A percentile compares a stretch with the other conserved stretches of the same genome.
phyloP scores from a whole-genome alignment of 2,329 filamentous ascomycete genomes.

The Rosellinia necatrix region DNA sequence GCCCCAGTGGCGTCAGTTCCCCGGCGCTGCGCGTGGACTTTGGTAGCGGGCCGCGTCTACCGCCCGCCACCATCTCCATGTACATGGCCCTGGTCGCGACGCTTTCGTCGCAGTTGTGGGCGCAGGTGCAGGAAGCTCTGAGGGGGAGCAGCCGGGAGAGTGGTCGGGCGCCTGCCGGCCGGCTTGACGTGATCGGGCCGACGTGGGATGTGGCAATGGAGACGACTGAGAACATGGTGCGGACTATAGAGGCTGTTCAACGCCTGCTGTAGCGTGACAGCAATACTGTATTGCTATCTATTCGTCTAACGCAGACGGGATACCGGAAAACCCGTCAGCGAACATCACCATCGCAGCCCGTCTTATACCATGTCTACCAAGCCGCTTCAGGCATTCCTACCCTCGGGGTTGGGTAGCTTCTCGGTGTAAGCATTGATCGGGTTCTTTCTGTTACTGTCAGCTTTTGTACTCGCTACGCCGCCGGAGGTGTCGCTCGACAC shows the following conservation, averaged over 20 bases:
- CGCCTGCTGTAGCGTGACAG: not conserved
- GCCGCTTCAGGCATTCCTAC: conserved; percentile 21
- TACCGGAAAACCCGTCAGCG: not conserved
- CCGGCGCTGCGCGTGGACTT: conserved; percentile 21
- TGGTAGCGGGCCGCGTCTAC: conserved; percentile 5
- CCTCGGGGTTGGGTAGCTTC: conserved; percentile 38
- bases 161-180: too few relatives aligned
- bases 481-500: not conserved
- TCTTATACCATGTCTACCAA: not conserved
- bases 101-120: conserved; percentile 16
- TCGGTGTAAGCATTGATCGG: conserved; percentile 36
- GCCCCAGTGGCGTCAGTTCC: conserved; percentile 8
- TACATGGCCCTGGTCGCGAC: conserved; percentile 15
- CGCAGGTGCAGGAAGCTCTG: conserved; percentile 9
- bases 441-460: conserved; percentile 22
- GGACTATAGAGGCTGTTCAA: conserved; percentile 7
- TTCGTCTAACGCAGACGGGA: not conserved
- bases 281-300: too few relatives aligned
- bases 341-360: not conserved
- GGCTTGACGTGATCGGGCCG: not conserved
- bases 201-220: conserved; percentile 12
- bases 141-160: not conserved
- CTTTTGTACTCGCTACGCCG: conserved; percentile 4
- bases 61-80: conserved; percentile 11
- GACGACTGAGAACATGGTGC: conserved; percentile 5